Percentiles rank a stretch among this genome's conserved stretches.
These are phyloP conservation scores for Fraxinus floribunda DNA, from an alignment of 305 asterid genomes.

Conservation along the genomic window DNA sequence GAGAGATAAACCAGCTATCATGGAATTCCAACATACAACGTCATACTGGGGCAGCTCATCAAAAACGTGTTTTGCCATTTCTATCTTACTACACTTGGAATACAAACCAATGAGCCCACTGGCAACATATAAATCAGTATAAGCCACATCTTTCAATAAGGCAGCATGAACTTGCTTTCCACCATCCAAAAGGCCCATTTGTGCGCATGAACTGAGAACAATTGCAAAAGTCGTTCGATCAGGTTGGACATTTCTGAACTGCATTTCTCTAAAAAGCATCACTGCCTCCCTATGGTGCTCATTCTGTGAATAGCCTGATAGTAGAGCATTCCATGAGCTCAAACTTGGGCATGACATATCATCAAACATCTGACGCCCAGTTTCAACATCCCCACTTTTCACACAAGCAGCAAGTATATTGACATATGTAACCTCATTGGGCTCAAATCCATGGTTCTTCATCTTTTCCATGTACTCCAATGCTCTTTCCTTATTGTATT, in stretches of 20 bases:
- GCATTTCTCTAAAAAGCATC: slow-evolving; percentile 72
- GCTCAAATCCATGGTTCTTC: slow-evolving; percentile 58
- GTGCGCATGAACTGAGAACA: slow-evolving; percentile 63
- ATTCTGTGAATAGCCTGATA: slow-evolving; percentile 68
- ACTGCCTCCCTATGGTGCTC: slow-evolving; percentile 51
- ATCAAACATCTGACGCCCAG: slow-evolving; percentile 51
- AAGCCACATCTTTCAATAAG: slow-evolving; percentile 37
- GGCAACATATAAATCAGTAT: slow-evolving; percentile 52
- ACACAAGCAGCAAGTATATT: slow-evolving; percentile 66
- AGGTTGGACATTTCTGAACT: slow-evolving; percentile 47
- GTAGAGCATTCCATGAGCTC: slow-evolving; percentile 76
- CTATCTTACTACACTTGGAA: slow-evolving; percentile 56
- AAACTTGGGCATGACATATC: slow-evolving; percentile 56
- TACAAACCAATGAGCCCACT: slow-evolving; percentile 72
- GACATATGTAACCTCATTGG: slow-evolving; percentile 68
- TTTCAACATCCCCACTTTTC: slow-evolving; percentile 61
- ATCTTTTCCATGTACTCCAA: slow-evolving; percentile 55
- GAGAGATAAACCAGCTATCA: slow-evolving; percentile 66
- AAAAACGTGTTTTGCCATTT: slow-evolving; percentile 54
- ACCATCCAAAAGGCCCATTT: slow-evolving; percentile 50
- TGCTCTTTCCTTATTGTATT: slow-evolving; percentile 37
- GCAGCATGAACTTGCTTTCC: slow-evolving; percentile 77
- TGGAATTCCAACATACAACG: slow-evolving; percentile 69
- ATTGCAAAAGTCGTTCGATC: slow-evolving; percentile 77
- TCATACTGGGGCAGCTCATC: slow-evolving; percentile 43